Percentiles rank a stretch among this genome's conserved stretches.
Evolutionary conservation across 1,139 yeast species (phyloP).

Genomic region (Candida frijolesensis): DNA sequence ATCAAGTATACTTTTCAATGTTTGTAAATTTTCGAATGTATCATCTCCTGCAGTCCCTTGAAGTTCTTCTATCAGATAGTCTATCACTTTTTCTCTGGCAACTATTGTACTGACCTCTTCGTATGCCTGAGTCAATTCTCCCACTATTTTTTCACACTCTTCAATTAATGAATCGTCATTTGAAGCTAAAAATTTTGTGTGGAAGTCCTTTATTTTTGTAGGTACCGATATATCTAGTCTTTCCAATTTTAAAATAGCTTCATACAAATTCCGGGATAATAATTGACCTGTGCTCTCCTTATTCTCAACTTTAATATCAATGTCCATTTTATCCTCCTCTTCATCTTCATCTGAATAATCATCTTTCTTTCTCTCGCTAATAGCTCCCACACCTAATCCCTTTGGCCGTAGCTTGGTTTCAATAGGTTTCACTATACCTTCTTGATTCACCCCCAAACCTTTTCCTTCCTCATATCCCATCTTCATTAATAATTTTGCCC

Average conservation of each 20-base stretch:
- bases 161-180: constrained; percentile 4
- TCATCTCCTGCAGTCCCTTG: background rate
- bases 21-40: background rate
- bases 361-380: constrained; percentile 31
- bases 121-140: constrained; percentile 18
- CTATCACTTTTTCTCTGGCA: constrained; percentile 23
- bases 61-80: constrained; percentile 17
- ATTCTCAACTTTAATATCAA: constrained; percentile 7
- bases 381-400: constrained; percentile 75
- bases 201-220: constrained; percentile 23
- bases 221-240: constrained; percentile 32
- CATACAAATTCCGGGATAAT: constrained; percentile 19
- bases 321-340: constrained; percentile 8
- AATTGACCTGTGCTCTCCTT: background rate
- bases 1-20: background rate
- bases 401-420: constrained; percentile 67
- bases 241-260: constrained; percentile 31
- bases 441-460: constrained; percentile 73
- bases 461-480: constrained; percentile 89
- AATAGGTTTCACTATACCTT: constrained; percentile 80
- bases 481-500: constrained; percentile 73
- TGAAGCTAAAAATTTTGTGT: constrained; percentile 18
- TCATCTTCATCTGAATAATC: constrained; percentile 20
- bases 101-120: constrained; percentile 20
- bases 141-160: constrained; percentile 12